Evolutionary conservation across 257 asterid genomes (phyloP), one percentile per base, ranked within the genome.

Genomic region (Jaltomata sinuosa): DNA sequence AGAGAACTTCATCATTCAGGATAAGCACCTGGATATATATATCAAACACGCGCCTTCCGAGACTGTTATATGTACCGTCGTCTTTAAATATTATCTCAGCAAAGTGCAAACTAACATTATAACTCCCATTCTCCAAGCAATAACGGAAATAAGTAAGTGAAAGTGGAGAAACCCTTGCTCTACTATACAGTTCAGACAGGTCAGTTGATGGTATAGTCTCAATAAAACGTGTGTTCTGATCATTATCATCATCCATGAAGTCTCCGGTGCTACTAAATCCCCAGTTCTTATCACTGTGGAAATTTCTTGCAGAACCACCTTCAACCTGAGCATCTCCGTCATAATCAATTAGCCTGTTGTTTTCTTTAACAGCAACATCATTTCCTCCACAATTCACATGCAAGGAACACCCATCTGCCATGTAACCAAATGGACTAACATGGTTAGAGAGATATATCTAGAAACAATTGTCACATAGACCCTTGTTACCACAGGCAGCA

Each of bases 201-300:
- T 88, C 84, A 64, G 85, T 3, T 3, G 89, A 83, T 22, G 89
- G 82, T 19, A 87, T 22, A 72, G 85, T 74, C 61, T 67, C 90
- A 83, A 88, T 76, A 29, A 85, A 74, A 84, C 97, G 93, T 15
- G 92, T 87, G 79, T 91, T 88, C 83, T 91, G 96, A 89, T 88
- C 87, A 86, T 36, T 86, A 71, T 85, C 83, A 84, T 91, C 97
- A 81, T 95, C 97, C 92, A 95, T 79, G 92, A 95, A 95, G 89
- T 94, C 97, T 19, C 99, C 97, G 2, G 96, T 91, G 91, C 99
- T 95, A 76, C 93, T 91, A 89, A 93, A 91, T 71, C 98, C 98
- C 98, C 99, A 95, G 87, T 83, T 71, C 34, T 79, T 92, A 61
- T 50, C 68, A 71, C 40, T 76, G 68, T 85, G 79, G 83, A 84